Evolutionary conservation across 805 yeast genomes (phyloP).

Genomic region (Torulaspora franciscae): DNA sequence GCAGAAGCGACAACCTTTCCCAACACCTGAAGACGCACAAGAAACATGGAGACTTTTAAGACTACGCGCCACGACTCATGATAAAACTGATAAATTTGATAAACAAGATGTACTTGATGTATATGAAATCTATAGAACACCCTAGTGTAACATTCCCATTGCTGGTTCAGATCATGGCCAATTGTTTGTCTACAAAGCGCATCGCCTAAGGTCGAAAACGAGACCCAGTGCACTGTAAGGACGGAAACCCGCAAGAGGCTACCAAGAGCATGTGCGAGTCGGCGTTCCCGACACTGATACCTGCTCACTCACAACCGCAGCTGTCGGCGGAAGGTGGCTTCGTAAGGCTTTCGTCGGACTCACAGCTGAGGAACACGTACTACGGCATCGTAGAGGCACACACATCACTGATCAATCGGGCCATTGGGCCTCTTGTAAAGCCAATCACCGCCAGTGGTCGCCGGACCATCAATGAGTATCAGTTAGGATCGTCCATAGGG

Average conservation of each 20-base stretch:
- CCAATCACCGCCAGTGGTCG: constrained; percentile 4
- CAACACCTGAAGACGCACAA: constrained; percentile 58
- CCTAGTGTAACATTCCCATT: constrained; percentile 4
- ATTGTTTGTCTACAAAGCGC: neutral
- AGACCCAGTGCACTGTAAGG: neutral
- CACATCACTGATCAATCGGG: constrained; percentile 7
- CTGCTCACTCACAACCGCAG: neutral
- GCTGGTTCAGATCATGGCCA: constrained; percentile 3
- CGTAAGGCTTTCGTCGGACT: neutral
- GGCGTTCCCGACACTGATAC: neutral
- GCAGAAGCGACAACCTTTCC: constrained; percentile 61
- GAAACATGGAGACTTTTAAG: constrained; percentile 31
- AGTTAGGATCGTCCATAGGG: constrained; percentile 23
- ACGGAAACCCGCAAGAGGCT: neutral
- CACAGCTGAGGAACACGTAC: constrained; percentile 13
- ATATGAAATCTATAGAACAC: constrained; percentile 3
- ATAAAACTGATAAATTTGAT: constrained; percentile 5
- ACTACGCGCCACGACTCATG: constrained; percentile 3
- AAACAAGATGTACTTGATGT: constrained; percentile 6
- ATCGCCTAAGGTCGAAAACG: neutral
- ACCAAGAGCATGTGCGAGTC: neutral
- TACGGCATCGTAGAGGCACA: constrained; percentile 20
- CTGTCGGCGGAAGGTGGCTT: neutral
- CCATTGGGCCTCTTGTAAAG: constrained; percentile 14
- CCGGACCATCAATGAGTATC: constrained; percentile 18